These are phyloP conservation scores for Diacronema lutheri DNA, from an alignment of 78 protist species.

Conservation along the genomic window DNA sequence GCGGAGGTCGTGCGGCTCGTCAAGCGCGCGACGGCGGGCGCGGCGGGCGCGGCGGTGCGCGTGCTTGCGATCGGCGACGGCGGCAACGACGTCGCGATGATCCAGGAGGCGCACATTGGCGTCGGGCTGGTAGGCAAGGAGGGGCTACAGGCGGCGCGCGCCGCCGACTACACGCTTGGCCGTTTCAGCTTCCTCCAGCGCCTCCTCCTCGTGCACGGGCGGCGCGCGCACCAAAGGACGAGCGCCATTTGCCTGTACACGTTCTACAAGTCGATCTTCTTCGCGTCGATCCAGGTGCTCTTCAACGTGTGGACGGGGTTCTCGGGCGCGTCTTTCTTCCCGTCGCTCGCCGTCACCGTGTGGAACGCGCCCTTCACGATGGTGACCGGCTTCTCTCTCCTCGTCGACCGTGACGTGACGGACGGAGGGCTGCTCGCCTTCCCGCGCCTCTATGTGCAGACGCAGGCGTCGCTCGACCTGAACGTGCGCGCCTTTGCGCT, in stretches of 20 bases:
- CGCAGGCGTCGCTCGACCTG: no score
- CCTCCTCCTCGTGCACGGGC: conserved; percentile 82
- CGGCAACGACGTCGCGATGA: conserved; percentile 87
- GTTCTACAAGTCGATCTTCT: conserved; percentile 66
- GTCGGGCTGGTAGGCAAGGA: conserved; percentile 72
- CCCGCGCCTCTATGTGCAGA: no score
- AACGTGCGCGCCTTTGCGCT: no score
- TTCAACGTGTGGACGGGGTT: neutral
- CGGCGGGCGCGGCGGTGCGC: neutral
- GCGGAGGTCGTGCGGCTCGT: conserved; percentile 60
- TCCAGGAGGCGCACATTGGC: conserved; percentile 66
- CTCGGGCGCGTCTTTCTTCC: conserved; percentile 62
- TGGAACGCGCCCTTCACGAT: no score
- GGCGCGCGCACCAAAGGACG: conserved; percentile 76
- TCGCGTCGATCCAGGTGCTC: conserved; percentile 10
- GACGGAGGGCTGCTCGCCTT: no score
- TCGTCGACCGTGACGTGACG: no score
- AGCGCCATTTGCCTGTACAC: conserved; percentile 51
- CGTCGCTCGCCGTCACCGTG: no score
- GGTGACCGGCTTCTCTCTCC: no score
- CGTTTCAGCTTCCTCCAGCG: conserved; percentile 61
- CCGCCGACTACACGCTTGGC: conserved; percentile 67
- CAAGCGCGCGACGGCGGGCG: no score
- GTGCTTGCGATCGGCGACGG: conserved; percentile 85
- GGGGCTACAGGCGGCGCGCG: conserved; percentile 67